Evolutionary conservation across 169 alveolate genomes (phyloP), one percentile per base, ranked within the genome.

Genomic region (Eimeria acervulina): DNA sequence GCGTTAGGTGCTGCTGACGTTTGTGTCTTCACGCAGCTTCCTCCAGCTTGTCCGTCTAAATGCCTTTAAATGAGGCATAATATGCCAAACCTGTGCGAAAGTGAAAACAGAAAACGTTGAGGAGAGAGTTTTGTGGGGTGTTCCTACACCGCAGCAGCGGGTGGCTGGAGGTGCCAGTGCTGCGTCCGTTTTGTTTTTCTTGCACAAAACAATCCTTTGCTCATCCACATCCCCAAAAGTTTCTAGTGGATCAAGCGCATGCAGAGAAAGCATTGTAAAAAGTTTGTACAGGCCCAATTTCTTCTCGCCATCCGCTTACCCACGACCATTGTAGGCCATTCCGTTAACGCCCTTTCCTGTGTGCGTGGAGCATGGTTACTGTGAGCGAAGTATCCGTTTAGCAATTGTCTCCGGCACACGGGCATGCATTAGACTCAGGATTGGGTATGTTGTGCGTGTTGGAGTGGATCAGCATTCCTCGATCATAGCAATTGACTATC

Each of bases 1-100:
- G 52, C 66, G 66, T 78, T 78, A 78, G 88, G 88, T 78, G 88
- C 88, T 78, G 66, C 88, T 78, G 88, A 47, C 44, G 88, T 40
- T 47, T 78, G 66, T 42, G 88, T 78, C 88, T 78, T 40, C 88
- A 47, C 88, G 40, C 63, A 47, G 88, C 63, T 78, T n/a, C 66
- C 40, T 44, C 63, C 66, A 23, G 40, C 88, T 42, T 78, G 88
- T n/a, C n/a, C 88, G 68, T 15, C 68, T 42, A n/a, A n/a, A n/a
- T 40, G 88, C 88, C 42, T 40, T 44, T 42, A 5, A 12, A 28
- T 78, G 88, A 78, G 40, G 66, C 26, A 12, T 78, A 78, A 44
- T 78, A 78, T 7, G 66, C 40, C 88, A 78, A 78, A 42, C 28
- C n/a, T 72, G 52, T 36, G 47, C 52, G 51, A 19, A 72, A 72